Percentiles rank a stretch among this genome's conserved stretches.
These are phyloP conservation scores for Pezizomycotina sp. DNA, from an alignment of 2,329 filamentous ascomycete species.

Conservation along the genomic window DNA sequence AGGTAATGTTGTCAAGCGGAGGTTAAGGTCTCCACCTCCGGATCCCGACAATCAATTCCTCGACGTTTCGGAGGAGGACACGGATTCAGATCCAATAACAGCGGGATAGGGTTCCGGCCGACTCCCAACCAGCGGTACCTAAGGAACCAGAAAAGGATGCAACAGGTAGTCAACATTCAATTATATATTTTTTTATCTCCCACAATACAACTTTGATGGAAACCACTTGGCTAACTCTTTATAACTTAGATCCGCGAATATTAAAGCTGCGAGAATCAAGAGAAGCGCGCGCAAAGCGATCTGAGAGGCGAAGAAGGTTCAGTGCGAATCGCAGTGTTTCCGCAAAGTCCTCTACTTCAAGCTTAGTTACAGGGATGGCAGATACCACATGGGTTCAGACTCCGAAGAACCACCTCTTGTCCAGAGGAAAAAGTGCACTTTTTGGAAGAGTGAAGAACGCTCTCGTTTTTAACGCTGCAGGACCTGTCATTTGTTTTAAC, in stretches of 20 bases:
- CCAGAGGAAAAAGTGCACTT: constrained; percentile 21
- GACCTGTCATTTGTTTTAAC: not conserved
- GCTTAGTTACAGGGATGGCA: constrained; percentile 8
- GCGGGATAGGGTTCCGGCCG: constrained; percentile 21
- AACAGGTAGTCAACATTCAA: constrained; percentile 20
- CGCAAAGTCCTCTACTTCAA: constrained; percentile 8
- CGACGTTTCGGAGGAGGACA: constrained; percentile 19
- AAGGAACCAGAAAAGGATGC: constrained; percentile 23
- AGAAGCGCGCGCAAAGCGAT: constrained; percentile 23
- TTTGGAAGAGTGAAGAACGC: constrained; percentile 5
- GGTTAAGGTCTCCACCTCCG: too few relatives aligned
- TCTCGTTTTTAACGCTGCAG: not conserved
- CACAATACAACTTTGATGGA: not conserved
- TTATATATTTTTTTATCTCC: not conserved
- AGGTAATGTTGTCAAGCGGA: too few relatives aligned
- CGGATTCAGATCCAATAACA: constrained; percentile 20
- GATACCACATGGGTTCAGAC: constrained; percentile 18
- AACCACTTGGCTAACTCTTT: constrained; percentile 1
- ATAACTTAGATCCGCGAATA: constrained; percentile 22
- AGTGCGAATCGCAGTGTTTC: constrained; percentile 14
- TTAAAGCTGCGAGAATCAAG: constrained; percentile 22
- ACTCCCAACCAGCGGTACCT: constrained; percentile 22
- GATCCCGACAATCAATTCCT: too few relatives aligned
- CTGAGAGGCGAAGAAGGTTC: constrained; percentile 21
- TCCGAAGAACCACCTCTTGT: constrained; percentile 8